Evolutionary conservation across 2,329 filamentous ascomycete species (phyloP), one percentile per base, ranked within the genome.

Genomic region (Dactylellina drechsleri): DNA sequence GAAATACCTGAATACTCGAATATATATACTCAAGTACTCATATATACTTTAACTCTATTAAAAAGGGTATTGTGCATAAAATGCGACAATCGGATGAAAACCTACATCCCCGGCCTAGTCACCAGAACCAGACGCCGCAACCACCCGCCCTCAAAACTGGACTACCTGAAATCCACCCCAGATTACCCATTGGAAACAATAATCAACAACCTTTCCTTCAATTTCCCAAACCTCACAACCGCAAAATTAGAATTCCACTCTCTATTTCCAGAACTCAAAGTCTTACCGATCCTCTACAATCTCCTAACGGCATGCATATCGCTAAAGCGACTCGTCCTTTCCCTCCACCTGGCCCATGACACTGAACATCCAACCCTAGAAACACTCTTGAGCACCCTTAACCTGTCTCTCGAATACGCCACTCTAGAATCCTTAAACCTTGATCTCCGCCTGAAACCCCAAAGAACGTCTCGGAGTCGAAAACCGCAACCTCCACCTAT

Each of bases 141-240:
- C 4, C 20, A 52, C 20, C 47, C 47, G 6, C 20, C 20, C 10
- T 8, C 16, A 52, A 52, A 18, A 15, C 16, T 20, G 3, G 18
- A 52, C 18, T 52, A 52, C 18, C n/a, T 52, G 8, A 56, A 54
- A 56, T 54, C 54, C 20, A 49, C 36, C 50, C 36, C 26, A 3
- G 49, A 36, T 0, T 15, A 16, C 4, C 50, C 20, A 36, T 13
- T 23, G 5, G 16, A 18, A 5, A 52, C 16, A 18, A 52, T 31
- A n/a, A 31, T 65, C n/a, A 18, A 16, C 20, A 54, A 20, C 20
- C 50, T 26, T 15, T 28, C 45, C 50, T 12, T n/a, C 15, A 56
- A 16, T 7, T 65, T 65, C 23, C 31, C 36, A 56, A 56, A 65
- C n/a, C 50, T 65, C 40, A 65, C 41, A 56, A 49, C 50, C 1